A percentile compares a stretch with the other conserved stretches of the same genome.
Conservation (phyloP, 2,329 filamentous ascomycete species). For the Cladosporium halotolerans region DNA sequence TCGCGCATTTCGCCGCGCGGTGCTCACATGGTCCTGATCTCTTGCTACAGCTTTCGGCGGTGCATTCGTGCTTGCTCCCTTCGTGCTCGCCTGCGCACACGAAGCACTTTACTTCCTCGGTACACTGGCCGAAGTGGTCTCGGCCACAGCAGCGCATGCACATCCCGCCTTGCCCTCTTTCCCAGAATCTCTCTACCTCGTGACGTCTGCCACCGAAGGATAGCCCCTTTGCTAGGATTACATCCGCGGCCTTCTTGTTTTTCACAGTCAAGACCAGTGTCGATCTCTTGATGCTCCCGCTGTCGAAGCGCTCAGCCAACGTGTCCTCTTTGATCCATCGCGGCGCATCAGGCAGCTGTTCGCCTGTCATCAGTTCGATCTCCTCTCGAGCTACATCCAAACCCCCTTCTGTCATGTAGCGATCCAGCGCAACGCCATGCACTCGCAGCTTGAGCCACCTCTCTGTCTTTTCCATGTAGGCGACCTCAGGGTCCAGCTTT, state of each 20-base stretch:
- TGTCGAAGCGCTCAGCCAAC: neutral
- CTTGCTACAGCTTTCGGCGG: too few relatives aligned
- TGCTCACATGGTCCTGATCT: too few relatives aligned
- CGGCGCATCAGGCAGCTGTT: too few relatives aligned
- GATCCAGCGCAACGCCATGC: too few relatives aligned
- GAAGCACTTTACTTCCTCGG: neutral
- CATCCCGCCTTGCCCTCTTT: neutral
- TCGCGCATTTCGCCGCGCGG: too few relatives aligned
- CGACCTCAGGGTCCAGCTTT: too few relatives aligned
- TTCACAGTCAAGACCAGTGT: slow-evolving; percentile 2
- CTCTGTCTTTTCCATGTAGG: too few relatives aligned
- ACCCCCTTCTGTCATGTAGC: too few relatives aligned
- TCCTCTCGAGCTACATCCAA: too few relatives aligned
- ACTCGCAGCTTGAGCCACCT: too few relatives aligned
- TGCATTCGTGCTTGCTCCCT: too few relatives aligned
- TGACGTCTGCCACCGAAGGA: neutral
- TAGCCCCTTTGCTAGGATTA: neutral
- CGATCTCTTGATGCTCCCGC: neutral
- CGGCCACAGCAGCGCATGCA: neutral
- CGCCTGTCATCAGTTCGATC: too few relatives aligned
- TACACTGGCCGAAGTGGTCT: neutral
- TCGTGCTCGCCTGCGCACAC: neutral
- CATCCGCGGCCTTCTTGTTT: neutral
- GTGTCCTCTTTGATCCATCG: neutral
- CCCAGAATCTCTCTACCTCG: neutral